Evolutionary conservation across 2,329 filamentous ascomycete species (phyloP).

Genomic region (Xylaria hypoxylon): DNA sequence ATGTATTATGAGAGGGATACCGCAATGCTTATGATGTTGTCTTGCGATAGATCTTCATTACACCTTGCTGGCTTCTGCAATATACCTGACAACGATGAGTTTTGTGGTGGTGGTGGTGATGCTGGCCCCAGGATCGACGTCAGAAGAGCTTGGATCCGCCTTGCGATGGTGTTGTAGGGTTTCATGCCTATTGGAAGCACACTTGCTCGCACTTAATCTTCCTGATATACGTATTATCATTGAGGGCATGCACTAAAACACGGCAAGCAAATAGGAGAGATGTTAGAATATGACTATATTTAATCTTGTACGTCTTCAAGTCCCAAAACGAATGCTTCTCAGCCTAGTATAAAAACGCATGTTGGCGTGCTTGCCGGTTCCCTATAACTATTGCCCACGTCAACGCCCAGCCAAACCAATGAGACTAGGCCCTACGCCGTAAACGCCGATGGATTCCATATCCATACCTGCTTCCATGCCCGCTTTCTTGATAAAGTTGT

Average conservation of each 20-base stretch:
- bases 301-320: background rate
- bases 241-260: background rate
- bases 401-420: constrained; percentile 13
- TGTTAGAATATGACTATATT: constrained; percentile 5
- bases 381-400: constrained; percentile 13
- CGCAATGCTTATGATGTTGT: too few relatives aligned
- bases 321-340: constrained; percentile 10
- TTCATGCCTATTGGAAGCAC: too few relatives aligned
- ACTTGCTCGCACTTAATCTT: too few relatives aligned
- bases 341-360: constrained; percentile 13
- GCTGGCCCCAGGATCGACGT: too few relatives aligned
- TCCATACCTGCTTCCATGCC: constrained; percentile 14
- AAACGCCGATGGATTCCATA: constrained; percentile 26
- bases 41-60: too few relatives aligned
- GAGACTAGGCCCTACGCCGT: background rate
- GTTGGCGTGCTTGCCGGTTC: background rate
- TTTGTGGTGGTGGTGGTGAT: too few relatives aligned
- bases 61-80: too few relatives aligned
- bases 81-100: too few relatives aligned
- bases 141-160: too few relatives aligned
- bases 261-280: background rate
- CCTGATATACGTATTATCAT: too few relatives aligned
- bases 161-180: too few relatives aligned
- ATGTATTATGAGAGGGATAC: too few relatives aligned
- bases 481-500: constrained; percentile 22